Percentiles rank a stretch among this genome's conserved stretches.
These are phyloP conservation scores for Fusarium nygamai DNA, from an alignment of 2,329 filamentous ascomycete genomes.

Conservation along the genomic window DNA sequence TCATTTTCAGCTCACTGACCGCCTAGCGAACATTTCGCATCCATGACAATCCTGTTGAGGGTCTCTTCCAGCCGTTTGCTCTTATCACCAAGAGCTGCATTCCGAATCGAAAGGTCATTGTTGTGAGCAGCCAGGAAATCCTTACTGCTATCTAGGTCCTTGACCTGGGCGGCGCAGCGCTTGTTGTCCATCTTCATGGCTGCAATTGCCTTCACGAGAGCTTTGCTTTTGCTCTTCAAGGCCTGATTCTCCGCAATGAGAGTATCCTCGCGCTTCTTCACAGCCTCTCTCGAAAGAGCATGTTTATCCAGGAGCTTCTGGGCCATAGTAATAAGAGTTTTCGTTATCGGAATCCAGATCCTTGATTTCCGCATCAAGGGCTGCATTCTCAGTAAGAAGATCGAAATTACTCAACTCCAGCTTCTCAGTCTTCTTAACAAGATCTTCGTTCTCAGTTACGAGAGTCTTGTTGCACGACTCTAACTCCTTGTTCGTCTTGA, in stretches of 20 bases:
- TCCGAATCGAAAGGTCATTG: too few relatives aligned
- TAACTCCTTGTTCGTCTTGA: neutral
- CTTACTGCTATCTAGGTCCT: neutral
- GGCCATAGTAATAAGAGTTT: neutral
- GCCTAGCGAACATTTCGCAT: neutral
- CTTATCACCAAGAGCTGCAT: neutral
- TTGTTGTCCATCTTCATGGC: neutral
- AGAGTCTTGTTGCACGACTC: neutral
- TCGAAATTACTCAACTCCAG: neutral
- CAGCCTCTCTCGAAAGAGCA: fast-evolving
- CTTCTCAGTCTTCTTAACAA: neutral
- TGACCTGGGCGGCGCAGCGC: too few relatives aligned
- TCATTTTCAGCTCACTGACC: neutral
- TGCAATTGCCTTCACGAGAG: too few relatives aligned
- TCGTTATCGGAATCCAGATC: neutral
- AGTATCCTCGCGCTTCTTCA: neutral
- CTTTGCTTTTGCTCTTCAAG: neutral
- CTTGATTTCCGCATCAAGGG: neutral
- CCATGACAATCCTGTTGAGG: neutral
- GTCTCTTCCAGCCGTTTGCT: neutral
- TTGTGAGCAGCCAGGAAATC: neutral
- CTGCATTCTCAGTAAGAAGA: neutral
- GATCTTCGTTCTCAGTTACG: neutral
- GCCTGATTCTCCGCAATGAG: neutral
- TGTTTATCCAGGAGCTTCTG: neutral